Evolutionary conservation across 495 filamentous ascomycete genomes (phyloP), one percentile per base, ranked within the genome.

Genomic region (Xylaria bambusicola): DNA sequence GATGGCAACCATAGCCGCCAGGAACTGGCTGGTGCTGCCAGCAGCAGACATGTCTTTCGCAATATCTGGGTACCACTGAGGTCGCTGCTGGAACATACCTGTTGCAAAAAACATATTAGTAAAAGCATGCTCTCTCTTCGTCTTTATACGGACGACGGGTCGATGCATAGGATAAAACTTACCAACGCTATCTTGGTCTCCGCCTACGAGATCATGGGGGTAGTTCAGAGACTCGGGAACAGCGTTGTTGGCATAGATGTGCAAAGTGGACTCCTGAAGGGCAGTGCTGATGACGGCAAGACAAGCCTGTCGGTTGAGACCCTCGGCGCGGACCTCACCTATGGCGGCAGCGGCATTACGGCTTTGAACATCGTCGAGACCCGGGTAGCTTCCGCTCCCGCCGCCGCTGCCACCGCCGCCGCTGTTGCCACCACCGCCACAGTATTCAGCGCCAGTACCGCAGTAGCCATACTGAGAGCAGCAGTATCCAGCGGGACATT

Each of bases 401-500:
- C 29, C 21, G 27, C 31, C 18, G 20, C 31, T n/a, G 27, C 27
- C 27, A 29, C 31, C 15, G 48, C 27, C 27, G 27, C 27, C 27
- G 27, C 29, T 36, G 48, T 29, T 21, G 31, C 48, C 48, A 36
- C 29, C 48, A 51, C 48, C 15, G 29, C 48, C 48, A 36, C 48
- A 51, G 48, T 51, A 51, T 51, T 51, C 48, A 51, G 27, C 20
- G 48, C 27, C 27, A 29, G 48, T 51, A 51, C 48, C 48, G 27
- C 48, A 51, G 48, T 51, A 51, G 48, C 53, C 62, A 18, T 41
- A 57, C 6, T 57, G 45, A 9, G 62, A 64, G 58, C 58, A 60
- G 58, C 58, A 60, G 47, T 42, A 42, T 41, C 58, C 58, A 29
- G 46, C 33, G 27, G 58, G 48, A 36, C 48, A 51, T 51, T 51